Conservation (phyloP, 2,329 filamentous ascomycete species). For the Tolypocladium tundrense region DNA sequence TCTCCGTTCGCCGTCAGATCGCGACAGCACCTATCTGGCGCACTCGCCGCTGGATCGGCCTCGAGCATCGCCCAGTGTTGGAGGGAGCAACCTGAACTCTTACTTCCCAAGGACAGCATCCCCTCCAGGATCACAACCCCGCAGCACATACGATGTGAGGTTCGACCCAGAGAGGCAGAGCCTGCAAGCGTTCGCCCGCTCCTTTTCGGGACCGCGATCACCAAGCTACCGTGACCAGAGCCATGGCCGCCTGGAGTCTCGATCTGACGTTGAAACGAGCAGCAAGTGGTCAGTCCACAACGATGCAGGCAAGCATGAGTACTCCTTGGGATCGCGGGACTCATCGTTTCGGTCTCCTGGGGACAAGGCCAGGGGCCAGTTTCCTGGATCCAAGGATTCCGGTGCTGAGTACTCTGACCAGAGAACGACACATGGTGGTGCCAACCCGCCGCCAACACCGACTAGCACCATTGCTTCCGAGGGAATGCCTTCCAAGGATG, state of each 20-base stretch:
- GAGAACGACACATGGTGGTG: slow-evolving; percentile 10
- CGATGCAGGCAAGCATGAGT: slow-evolving; percentile 33
- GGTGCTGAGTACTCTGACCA: slow-evolving; percentile 16
- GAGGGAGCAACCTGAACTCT: slow-evolving; percentile 29
- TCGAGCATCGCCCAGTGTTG: slow-evolving; percentile 24
- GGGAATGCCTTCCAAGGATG: slow-evolving; percentile 42
- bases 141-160: slow-evolving; percentile 35
- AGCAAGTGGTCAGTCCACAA: slow-evolving; percentile 27
- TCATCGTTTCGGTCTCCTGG: slow-evolving; percentile 20
- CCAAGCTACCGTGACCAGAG: slow-evolving; percentile 32
- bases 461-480: slow-evolving; percentile 25
- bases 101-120: slow-evolving; percentile 35
- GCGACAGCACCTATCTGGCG: slow-evolving; percentile 29
- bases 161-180: slow-evolving; percentile 30
- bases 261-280: slow-evolving; percentile 22
- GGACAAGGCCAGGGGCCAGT: slow-evolving; percentile 24
- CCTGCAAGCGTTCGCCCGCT: slow-evolving; percentile 14
- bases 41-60: slow-evolving; percentile 38
- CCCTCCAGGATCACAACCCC: slow-evolving; percentile 30
- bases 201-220: slow-evolving; percentile 33
- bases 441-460: slow-evolving; percentile 17
- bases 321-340: slow-evolving; percentile 33
- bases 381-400: slow-evolving; percentile 25
- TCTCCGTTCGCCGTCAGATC: slow-evolving; percentile 36
- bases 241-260: slow-evolving; percentile 21